Base-by-base conservation (phyloP, 1,284 basidiomycete genomes). In the Austroboletus novae-zelandiae region DNA sequence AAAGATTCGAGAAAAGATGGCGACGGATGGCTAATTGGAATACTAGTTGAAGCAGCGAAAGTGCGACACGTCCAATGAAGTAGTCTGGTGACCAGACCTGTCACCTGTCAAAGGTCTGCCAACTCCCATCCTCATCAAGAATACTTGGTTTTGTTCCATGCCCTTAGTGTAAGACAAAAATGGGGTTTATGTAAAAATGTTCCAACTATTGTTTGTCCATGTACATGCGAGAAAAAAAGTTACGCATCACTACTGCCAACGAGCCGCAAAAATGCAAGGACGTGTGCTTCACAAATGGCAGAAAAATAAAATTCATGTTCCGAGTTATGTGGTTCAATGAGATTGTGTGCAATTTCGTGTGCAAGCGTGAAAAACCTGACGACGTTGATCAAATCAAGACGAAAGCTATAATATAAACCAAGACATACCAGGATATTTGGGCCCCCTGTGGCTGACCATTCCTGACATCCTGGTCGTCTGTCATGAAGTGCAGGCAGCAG, bases 261-360 rank as follows among this genome's bases (percentile, higher is more conserved):
- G 11, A 70, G 54, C 39, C 36, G 46, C 23, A 64, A 65, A 34
- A 79, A 61, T 17, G 62, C 59, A 52, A 71, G 55, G 23, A 81
- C 56, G 55, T 78, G 72, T 37, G 74, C 79, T 68, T 97, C 92
- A 54, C 90, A 89, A 18, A 98, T 90, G 7, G 89, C 85, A 30
- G 91, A 92, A 62, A 97, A 95, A 69, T 94, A 97, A 68, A 96
- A 98, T 60, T 94, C 91, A 63, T 96, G 93, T 64, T 91, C 88
- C 5, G 88, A 86, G 59, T 90, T 89, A 60, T 91, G 88, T 0
- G 80, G 78, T 43, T 83, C 76, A 15, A 91, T 87, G 2, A 93
- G 73, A 60, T 94, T 94, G 67, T 94, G 91, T 2, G 89, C 87
- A 56, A 90, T 88, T 67, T 96, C 95, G 67, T 98, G 96, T 0